Evolutionary conservation across 805 yeast genomes (phyloP).

Genomic region (Komagataella pseudopastoris): DNA sequence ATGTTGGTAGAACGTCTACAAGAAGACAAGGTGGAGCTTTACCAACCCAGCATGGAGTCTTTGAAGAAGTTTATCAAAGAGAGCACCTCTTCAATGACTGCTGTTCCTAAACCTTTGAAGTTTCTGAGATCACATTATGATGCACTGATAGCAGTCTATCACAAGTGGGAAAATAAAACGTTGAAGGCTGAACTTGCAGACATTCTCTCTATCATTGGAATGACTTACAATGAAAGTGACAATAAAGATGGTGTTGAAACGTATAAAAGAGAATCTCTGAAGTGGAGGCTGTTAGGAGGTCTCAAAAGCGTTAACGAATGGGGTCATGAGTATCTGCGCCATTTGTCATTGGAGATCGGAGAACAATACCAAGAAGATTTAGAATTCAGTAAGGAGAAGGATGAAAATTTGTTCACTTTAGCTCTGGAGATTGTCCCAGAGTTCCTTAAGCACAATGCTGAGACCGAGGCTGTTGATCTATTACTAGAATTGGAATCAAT

Average conservation of each 20-base stretch:
- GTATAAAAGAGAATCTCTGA: slow-evolving; percentile 59
- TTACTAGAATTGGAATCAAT: slow-evolving; percentile 81
- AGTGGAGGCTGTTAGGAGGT: slow-evolving; percentile 49
- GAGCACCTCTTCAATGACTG: slow-evolving; percentile 97
- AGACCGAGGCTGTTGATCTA: slow-evolving; percentile 95
- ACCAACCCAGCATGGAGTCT: slow-evolving; percentile 47
- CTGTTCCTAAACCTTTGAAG: slow-evolving; percentile 97
- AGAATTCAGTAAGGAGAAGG: slow-evolving; percentile 13
- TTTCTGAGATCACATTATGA: slow-evolving; percentile 83
- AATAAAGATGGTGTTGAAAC: slow-evolving; percentile 9
- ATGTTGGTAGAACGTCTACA: slow-evolving; percentile 67
- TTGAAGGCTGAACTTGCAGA: slow-evolving; percentile 63
- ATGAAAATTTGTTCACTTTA: slow-evolving; percentile 35
- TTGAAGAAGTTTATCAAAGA: slow-evolving; percentile 74
- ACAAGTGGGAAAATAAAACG: slow-evolving; percentile 42
- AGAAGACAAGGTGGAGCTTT: slow-evolving; percentile 36
- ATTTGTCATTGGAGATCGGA: slow-evolving; percentile 90
- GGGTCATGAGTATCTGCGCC: slow-evolving; percentile 98
- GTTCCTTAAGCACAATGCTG: slow-evolving; percentile 90
- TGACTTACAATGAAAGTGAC: slow-evolving; percentile 82
- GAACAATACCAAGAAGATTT: slow-evolving; percentile 53
- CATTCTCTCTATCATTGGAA: slow-evolving; percentile 81
- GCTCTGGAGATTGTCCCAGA: slow-evolving; percentile 75
- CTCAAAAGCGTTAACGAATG: slow-evolving; percentile 57
- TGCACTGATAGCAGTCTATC: slow-evolving; percentile 49